These are phyloP conservation scores for Aspergillus ostianus DNA, from an alignment of 495 filamentous ascomycete genomes.

Conservation along the genomic window DNA sequence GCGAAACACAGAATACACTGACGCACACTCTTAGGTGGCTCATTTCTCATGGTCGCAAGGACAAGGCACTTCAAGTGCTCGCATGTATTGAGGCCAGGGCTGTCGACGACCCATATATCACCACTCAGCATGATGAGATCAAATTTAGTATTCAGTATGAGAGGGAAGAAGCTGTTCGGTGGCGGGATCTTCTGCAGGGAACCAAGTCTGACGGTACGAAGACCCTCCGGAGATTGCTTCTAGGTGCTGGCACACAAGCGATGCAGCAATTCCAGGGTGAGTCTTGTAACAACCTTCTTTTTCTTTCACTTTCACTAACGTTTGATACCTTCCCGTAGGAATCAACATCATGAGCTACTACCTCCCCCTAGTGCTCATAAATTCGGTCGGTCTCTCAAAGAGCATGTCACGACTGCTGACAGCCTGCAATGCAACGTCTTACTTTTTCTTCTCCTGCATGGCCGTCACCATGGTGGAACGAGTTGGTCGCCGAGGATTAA, in stretches of 20 bases:
- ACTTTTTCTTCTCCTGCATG: constrained; percentile 48
- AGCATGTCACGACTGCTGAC: constrained; percentile 48
- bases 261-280: constrained; percentile 49
- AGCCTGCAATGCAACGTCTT: constrained; percentile 49
- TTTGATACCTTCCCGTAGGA: constrained; percentile 18
- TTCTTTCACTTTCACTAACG: background rate
- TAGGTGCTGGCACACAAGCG: constrained; percentile 50
- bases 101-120: constrained; percentile 46
- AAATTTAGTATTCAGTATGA: constrained; percentile 49
- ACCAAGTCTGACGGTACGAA: constrained; percentile 39
- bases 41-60: constrained; percentile 39
- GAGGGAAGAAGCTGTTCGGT: constrained; percentile 44
- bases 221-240: constrained; percentile 47
- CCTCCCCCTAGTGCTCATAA: constrained; percentile 49
- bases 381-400: constrained; percentile 47
- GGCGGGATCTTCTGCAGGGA: constrained; percentile 46
- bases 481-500: constrained; percentile 50
- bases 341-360: constrained; percentile 51
- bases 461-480: constrained; percentile 49
- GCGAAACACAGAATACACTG: background rate
- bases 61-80: constrained; percentile 49
- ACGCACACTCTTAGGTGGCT: constrained; percentile 38
- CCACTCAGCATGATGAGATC: constrained; percentile 48
- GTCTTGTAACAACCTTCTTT: background rate
- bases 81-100: constrained; percentile 45